phyloP scores from a whole-genome alignment of 106 monocot species.

The Dendrobium huoshanense region DNA sequence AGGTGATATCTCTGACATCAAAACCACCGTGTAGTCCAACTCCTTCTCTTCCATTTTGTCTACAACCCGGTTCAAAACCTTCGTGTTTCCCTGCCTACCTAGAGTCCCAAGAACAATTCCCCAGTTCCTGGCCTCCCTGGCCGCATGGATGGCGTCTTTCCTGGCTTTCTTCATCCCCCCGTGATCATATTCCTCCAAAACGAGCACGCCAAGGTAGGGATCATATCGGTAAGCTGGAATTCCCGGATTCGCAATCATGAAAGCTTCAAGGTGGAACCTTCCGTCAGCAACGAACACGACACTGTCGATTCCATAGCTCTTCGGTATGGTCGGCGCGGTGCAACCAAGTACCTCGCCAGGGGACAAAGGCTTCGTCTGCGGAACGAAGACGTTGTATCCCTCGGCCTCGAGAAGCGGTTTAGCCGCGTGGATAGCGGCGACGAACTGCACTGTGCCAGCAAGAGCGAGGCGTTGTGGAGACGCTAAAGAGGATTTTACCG shows the following conservation, averaged over 20 bases:
- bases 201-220: conserved; percentile 61
- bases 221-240: conserved; percentile 81
- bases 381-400: conserved; percentile 52
- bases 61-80: conserved; percentile 62
- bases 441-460: conserved; percentile 87
- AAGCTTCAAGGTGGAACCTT: conserved; percentile 92
- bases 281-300: conserved; percentile 90
- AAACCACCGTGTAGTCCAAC: conserved; percentile 72
- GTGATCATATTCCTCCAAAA: conserved; percentile 84
- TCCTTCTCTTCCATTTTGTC: conserved; percentile 77
- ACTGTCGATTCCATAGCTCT: conserved; percentile 30
- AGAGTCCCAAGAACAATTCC: conserved; percentile 84
- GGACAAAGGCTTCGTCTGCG: conserved; percentile 86
- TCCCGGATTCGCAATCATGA: conserved; percentile 94
- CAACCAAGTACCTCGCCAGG: conserved; percentile 93
- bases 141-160: conserved; percentile 50
- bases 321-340: conserved; percentile 63
- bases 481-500: conserved; percentile 39
- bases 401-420: conserved; percentile 18
- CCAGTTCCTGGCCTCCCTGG: conserved; percentile 67
- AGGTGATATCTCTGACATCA: conserved; percentile 94
- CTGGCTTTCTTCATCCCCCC: conserved; percentile 78
- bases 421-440: conserved; percentile 64
- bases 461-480: conserved; percentile 35
- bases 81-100: conserved; percentile 84